Percentiles rank a stretch among this genome's conserved stretches.
These are phyloP conservation scores for Ochromonadaceae sp. DNA, from an alignment of 352 stramenopile genomes.

Conservation along the genomic window DNA sequence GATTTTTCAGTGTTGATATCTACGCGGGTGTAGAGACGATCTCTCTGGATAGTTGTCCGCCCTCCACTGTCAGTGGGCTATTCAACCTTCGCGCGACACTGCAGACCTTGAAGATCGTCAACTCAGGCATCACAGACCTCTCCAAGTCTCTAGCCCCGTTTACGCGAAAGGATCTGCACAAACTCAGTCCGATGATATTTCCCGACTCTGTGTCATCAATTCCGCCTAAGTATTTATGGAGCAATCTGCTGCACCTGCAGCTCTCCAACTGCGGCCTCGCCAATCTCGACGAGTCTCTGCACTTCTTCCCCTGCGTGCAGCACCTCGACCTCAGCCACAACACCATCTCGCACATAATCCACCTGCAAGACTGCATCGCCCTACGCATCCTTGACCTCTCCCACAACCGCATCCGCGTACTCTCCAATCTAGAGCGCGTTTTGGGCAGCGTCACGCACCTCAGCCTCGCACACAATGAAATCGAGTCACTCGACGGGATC, in stretches of 20 bases:
- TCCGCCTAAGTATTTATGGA: background rate
- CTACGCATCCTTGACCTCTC: background rate
- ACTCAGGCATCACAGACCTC: conserved; percentile 6
- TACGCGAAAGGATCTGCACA: background rate
- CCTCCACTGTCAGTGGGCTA: background rate
- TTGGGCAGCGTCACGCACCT: background rate
- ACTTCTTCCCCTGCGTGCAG: conserved; percentile 9
- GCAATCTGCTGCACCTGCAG: background rate
- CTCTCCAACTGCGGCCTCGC: conserved; percentile 10
- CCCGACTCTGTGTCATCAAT: background rate
- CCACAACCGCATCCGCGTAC: conserved; percentile 10
- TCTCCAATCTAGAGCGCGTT: conserved; percentile 6
- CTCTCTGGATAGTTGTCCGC: too few relatives aligned
- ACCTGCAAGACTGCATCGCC: conserved; percentile 7
- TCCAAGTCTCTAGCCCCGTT: background rate
- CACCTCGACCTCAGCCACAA: conserved; percentile 9
- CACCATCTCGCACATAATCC: background rate
- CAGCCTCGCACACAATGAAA: conserved; percentile 11
- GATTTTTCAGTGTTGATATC: too few relatives aligned
- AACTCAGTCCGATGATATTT: conserved; percentile 2
- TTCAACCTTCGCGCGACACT: background rate
- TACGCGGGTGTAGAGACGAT: too few relatives aligned
- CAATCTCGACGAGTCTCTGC: conserved; percentile 1
- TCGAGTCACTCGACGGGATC: conserved; percentile 13
- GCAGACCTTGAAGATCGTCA: background rate